Evolutionary conservation across 2,329 filamentous ascomycete species (phyloP), one percentile per base, ranked within the genome.

Genomic region (Sodiomyces alkalinus): DNA sequence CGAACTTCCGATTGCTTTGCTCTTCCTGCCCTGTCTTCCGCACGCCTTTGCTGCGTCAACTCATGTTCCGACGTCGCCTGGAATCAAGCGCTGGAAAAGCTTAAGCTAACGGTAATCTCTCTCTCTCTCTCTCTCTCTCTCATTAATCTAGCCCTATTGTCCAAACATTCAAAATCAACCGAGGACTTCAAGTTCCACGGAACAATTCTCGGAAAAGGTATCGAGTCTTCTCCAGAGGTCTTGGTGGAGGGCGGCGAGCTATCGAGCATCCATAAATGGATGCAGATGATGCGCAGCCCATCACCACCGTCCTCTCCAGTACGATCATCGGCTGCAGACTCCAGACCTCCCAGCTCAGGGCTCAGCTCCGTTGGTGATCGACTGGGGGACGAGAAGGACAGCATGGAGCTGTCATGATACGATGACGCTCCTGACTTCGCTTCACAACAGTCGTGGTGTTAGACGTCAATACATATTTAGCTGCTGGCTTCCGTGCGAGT

Each of bases 81-180:
- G n/a, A n/a, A n/a, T n/a, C n/a, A n/a, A n/a, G n/a, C n/a, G n/a
- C n/a, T n/a, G n/a, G n/a, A n/a, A n/a, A n/a, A n/a, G n/a, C n/a
- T n/a, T n/a, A 27, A 22, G 16, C 29, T 43, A 29, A 46, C 26
- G 18, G 8, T 8, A n/a, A 19, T 43, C 30, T 35, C 22, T 34
- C 60, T 62, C 59, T 18, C 51, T 78, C n/a, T n/a, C n/a, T n/a
- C n/a, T n/a, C n/a, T 22, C n/a, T n/a, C n/a, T n/a, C n/a, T n/a
- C n/a, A n/a, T n/a, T n/a, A n/a, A 29, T 17, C 11, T 39, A 80
- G 79, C 74, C 4, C 58, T 96, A 22, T 94, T 92, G 53, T 90
- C 86, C 55, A 93, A 92, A 47, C 81, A 92, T 51, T 85, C 77
- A 55, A 92, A 90, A 42, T 80, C 79, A 1, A 81, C 80, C 36